Percentiles rank a stretch among this genome's conserved stretches.
Conservation (phyloP, 768 basidiomycete species). For the Lactarius indigo region DNA sequence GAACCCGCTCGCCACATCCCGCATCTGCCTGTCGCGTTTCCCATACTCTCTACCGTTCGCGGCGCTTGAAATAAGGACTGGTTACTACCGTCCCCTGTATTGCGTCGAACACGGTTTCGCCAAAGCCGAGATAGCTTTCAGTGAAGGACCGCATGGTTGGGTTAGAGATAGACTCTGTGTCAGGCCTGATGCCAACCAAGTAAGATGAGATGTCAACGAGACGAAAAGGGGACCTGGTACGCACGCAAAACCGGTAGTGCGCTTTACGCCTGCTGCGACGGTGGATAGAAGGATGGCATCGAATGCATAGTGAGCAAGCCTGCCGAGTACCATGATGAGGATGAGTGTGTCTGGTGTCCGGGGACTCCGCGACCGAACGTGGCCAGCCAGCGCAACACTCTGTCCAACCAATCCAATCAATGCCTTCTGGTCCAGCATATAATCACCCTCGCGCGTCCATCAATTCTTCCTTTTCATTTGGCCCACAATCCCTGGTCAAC, state of each 20-base stretch:
- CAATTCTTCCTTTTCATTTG: conserved; percentile 80
- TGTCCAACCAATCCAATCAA: conserved; percentile 31
- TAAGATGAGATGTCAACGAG: conserved; percentile 5
- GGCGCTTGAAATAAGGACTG: conserved; percentile 74
- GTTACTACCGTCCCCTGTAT: conserved; percentile 83
- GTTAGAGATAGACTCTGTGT: conserved; percentile 70
- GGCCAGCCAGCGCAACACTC: background rate
- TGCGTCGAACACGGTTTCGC: conserved; percentile 87
- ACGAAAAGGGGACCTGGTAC: conserved; percentile 35
- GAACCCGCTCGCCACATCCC: background rate
- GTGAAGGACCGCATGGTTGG: conserved; percentile 71
- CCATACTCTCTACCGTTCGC: conserved; percentile 32
- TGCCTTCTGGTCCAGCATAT: conserved; percentile 34
- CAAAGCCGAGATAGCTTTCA: conserved; percentile 79
- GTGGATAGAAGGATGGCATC: conserved; percentile 88
- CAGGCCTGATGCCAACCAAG: conserved; percentile 44
- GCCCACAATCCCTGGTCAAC: conserved; percentile 70
- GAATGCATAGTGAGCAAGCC: conserved; percentile 75
- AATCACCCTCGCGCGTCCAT: conserved; percentile 62
- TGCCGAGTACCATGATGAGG: conserved; percentile 51
- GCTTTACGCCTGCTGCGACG: conserved; percentile 84
- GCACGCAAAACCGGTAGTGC: conserved; percentile 87
- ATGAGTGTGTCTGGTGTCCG: background rate
- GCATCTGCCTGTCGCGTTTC: background rate
- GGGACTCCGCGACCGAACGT: background rate